A percentile compares a stretch with the other conserved stretches of the same genome.
Conservation (phyloP, 805 yeast species). For the Saturnispora silvae region DNA sequence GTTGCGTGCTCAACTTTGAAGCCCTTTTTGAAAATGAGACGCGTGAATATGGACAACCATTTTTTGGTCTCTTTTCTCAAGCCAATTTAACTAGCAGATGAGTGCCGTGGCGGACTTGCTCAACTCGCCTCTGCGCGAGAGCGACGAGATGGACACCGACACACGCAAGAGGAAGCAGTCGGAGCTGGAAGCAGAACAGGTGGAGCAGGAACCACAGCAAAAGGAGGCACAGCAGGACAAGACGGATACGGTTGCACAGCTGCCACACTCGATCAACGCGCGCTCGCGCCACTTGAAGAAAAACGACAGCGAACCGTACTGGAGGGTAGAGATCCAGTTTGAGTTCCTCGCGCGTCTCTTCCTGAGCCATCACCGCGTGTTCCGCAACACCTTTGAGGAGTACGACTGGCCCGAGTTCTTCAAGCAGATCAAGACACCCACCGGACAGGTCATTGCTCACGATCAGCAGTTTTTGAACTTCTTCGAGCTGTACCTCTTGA, state of each 20-base stretch:
- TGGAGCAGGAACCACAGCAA: not conserved
- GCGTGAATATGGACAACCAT: not conserved
- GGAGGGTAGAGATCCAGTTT: slow-evolving; percentile 81
- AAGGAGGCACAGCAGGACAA: not conserved
- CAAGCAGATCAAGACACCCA: slow-evolving; percentile 15
- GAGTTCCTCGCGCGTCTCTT: slow-evolving; percentile 62
- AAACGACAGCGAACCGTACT: slow-evolving; percentile 84
- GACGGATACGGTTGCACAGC: too few relatives aligned
- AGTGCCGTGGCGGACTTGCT: not conserved
- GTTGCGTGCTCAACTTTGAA: too few relatives aligned
- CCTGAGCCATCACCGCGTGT: slow-evolving; percentile 51
- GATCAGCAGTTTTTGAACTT: slow-evolving; percentile 51
- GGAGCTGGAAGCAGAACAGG: not conserved
- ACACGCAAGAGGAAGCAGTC: not conserved
- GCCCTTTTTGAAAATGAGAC: too few relatives aligned
- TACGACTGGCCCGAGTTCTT: slow-evolving; percentile 30
- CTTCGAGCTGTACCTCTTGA: slow-evolving; percentile 71
- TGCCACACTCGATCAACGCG: slow-evolving; percentile 14
- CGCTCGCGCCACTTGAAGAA: slow-evolving; percentile 61
- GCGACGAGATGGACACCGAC: too few relatives aligned
- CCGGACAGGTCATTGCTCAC: slow-evolving; percentile 17
- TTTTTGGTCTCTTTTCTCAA: too few relatives aligned
- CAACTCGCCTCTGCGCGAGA: not conserved
- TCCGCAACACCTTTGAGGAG: slow-evolving; percentile 48
- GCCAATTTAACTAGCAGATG: too few relatives aligned